Percentiles rank a stretch among this genome's conserved stretches.
phyloP scores from a whole-genome alignment of 2,329 filamentous ascomycete species.

The Coniosporium tulheliwenetii region DNA sequence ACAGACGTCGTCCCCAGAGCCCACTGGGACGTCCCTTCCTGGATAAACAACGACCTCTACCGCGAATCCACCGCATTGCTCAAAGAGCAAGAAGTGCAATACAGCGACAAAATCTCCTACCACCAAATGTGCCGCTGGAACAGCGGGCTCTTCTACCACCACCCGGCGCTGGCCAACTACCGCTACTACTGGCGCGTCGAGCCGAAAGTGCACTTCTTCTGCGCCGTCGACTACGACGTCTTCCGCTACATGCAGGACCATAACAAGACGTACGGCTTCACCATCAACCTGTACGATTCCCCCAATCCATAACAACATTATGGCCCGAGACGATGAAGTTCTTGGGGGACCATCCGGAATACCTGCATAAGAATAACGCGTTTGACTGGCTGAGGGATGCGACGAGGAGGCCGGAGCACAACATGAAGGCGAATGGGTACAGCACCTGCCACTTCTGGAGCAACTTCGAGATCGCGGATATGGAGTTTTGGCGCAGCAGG shows the following conservation, averaged over 20 bases:
- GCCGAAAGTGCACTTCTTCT: constrained; percentile 98
- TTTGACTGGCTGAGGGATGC: constrained; percentile 77
- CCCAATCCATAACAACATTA: constrained; percentile 67
- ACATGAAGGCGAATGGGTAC: constrained; percentile 73
- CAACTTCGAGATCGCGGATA: constrained; percentile 92
- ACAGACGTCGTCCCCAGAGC: constrained; percentile 79
- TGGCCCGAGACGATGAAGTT: constrained; percentile 97
- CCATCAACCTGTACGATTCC: constrained; percentile 93
- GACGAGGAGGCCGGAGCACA: constrained; percentile 60
- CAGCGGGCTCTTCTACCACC: constrained; percentile 93
- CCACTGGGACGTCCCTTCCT: constrained; percentile 82
- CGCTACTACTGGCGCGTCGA: constrained; percentile 98
- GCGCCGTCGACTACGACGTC: constrained; percentile 94
- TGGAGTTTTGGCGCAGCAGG: constrained; percentile 83
- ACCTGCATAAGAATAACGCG: constrained; percentile 71
- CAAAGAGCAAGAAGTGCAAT: constrained; percentile 75
- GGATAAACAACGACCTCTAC: constrained; percentile 84
- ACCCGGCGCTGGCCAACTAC: constrained; percentile 65
- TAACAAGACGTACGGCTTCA: constrained; percentile 99
- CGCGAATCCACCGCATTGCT: constrained; percentile 71
- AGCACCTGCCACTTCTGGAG: constrained; percentile 99
- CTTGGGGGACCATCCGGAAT: constrained; percentile 48
- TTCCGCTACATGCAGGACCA: constrained; percentile 97
- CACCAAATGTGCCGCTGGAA: constrained; percentile 99
- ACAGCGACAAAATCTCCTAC: constrained; percentile 77